Evolutionary conservation across 805 yeast genomes (phyloP), one percentile per base, ranked within the genome.

Genomic region (Suhomyces kilbournensis): DNA sequence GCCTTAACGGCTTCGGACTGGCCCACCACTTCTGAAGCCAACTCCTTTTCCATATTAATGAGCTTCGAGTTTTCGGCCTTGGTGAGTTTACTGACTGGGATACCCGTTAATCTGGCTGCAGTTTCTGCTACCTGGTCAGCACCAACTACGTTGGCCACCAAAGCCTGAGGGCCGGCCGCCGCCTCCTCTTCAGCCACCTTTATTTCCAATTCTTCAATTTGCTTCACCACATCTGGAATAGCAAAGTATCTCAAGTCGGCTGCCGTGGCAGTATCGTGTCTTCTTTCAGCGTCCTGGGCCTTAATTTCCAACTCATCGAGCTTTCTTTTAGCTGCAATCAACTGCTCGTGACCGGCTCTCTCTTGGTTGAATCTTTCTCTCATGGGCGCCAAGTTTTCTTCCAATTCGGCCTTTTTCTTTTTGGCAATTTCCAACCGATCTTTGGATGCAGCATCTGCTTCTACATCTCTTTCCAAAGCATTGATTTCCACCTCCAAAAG

Each of bases 221-320:
- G 85, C 62, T 81, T 80, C 71, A 86, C 79, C 53, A 94, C 78
- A 63, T 93, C 97, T 7, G 99, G 99, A 64, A 94, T 94, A 25
- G 98, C 99, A 77, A 90, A 94, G 77, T 92, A 94, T 70, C 97
- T 83, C 69, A 94, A 80, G 72, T 94, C 99, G 19, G 99, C 98
- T 49, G 96, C 96, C 9, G 97, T 81, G 5, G 87, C 93, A 32
- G 91, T 90, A 68, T 94, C 99, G 58, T 89, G 89, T 67, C 97
- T 87, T 80, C 99, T 90, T 70, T 93, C 98, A 22, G 99, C 99
- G 72, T 94, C 98, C 51, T 77, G 80, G 4, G 98, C 98, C 74
- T 94, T 94, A 67, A 82, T 84, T 66, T 90, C 96, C 63, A 94
- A 79, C 58, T 94, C 98, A 62, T 93, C 97, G 59, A 94, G 79